phyloP scores from a whole-genome alignment of 208 protist genomes.

The Angomonas desouzai region DNA sequence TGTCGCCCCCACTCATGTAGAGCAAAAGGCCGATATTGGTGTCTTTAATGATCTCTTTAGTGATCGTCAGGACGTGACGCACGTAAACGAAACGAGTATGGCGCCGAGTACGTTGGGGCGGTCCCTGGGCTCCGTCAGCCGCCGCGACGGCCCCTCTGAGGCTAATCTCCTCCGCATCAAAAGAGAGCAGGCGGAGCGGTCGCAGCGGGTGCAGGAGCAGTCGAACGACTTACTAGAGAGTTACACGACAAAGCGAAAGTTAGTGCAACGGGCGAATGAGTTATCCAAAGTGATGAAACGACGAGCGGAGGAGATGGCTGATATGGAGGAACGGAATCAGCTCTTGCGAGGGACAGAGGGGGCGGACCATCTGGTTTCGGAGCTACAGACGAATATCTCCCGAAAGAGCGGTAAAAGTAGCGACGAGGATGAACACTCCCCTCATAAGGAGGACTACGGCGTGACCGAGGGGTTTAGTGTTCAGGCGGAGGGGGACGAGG shows the following conservation, averaged over 20 bases:
- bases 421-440: neutral
- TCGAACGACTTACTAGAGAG: constrained; percentile 23
- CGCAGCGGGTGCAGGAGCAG: constrained; percentile 8
- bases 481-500: constrained; percentile 1
- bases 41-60: constrained; percentile 1
- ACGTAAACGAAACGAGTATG: neutral
- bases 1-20: neutral
- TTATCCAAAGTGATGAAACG: constrained; percentile 30
- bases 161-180: constrained; percentile 1
- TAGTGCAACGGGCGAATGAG: constrained; percentile 25
- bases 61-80: neutral
- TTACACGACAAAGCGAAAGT: constrained; percentile 26
- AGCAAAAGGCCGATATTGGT: neutral
- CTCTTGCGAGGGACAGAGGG: neutral
- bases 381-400: neutral
- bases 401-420: neutral
- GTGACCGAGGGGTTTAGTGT: constrained; percentile 8
- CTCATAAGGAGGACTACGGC: neutral
- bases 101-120: neutral
- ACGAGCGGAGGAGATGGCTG: constrained; percentile 32
- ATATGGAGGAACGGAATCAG: constrained; percentile 21
- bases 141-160: neutral
- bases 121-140: neutral
- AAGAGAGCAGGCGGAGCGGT: constrained; percentile 7
- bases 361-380: neutral